phyloP scores from a whole-genome alignment of 164 flowering plant genomes.

The Nymphaea thermarum region DNA sequence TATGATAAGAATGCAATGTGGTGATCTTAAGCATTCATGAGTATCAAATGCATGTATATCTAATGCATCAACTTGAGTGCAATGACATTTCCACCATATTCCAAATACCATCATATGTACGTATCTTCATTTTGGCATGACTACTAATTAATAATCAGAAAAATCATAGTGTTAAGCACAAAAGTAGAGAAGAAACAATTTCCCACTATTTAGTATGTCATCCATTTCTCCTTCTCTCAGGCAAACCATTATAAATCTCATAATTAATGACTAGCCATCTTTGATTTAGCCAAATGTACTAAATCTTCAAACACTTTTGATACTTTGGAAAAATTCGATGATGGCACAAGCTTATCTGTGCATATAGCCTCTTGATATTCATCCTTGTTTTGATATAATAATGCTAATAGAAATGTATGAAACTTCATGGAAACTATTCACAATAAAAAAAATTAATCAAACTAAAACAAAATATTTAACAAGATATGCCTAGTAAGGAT shows the following conservation, averaged over 20 bases:
- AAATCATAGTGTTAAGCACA: no score
- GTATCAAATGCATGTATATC: no score
- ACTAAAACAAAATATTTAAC: no score
- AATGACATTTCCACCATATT: no score
- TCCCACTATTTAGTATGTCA: background rate
- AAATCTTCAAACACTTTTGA: constrained; percentile 63
- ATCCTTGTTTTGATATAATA: constrained; percentile 49
- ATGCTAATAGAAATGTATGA: constrained; percentile 48
- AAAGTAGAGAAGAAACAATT: background rate
- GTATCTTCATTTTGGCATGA: no score
- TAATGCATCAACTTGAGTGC: no score
- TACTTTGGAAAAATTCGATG: constrained; percentile 45
- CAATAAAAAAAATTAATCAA: no score
- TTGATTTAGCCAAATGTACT: constrained; percentile 50
- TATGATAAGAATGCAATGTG: no score
- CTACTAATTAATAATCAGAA: no score
- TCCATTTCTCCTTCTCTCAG: background rate
- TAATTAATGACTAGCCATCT: constrained; percentile 24
- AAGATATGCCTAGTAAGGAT: no score
- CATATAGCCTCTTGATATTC: constrained; percentile 31
- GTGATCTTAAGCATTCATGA: no score
- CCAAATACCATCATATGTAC: no score
- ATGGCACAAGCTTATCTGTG: constrained; percentile 27
- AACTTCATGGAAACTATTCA: constrained; percentile 39
- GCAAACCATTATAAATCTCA: background rate